phyloP scores from a whole-genome alignment of 1,284 basidiomycete genomes.

The Tylopilus sp. region DNA sequence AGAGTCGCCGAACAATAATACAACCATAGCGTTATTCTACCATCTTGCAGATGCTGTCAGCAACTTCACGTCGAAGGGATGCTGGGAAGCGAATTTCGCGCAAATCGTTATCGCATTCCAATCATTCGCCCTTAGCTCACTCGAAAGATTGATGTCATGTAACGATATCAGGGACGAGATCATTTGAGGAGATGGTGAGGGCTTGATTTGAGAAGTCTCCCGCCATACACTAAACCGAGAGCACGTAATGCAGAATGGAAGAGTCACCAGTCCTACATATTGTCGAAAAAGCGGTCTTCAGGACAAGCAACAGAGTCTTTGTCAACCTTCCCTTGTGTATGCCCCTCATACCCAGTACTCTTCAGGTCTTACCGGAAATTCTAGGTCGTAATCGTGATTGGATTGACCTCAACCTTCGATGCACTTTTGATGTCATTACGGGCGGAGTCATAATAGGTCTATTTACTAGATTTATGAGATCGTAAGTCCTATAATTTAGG shows the following conservation, averaged over 20 bases:
- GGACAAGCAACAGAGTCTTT: constrained; percentile 45
- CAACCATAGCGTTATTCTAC: too few relatives aligned
- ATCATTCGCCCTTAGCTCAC: constrained; percentile 41
- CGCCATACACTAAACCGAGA: neutral
- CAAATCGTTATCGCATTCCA: too few relatives aligned
- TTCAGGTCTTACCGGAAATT: neutral
- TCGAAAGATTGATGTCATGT: constrained; percentile 40
- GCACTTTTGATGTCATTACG: constrained; percentile 44
- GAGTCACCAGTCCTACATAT: neutral
- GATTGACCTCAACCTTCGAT: constrained; percentile 47
- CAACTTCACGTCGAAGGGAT: too few relatives aligned
- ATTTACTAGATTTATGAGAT: constrained; percentile 52
- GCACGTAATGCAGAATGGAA: constrained; percentile 42
- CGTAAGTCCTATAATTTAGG: constrained; percentile 40
- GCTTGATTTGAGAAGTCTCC: neutral
- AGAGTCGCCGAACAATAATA: too few relatives aligned
- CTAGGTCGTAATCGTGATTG: constrained; percentile 56
- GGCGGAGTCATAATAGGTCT: constrained; percentile 40
- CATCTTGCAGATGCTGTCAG: too few relatives aligned
- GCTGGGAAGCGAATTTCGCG: too few relatives aligned
- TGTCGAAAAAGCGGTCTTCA: neutral
- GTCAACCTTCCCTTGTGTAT: constrained; percentile 52
- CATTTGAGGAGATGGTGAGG: constrained; percentile 35
- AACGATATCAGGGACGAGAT: constrained; percentile 48
- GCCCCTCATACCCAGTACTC: neutral